Evolutionary conservation across 306 rosid species (phyloP), one percentile per base, ranked within the genome.

Genomic region (Medicago ruthenica): DNA sequence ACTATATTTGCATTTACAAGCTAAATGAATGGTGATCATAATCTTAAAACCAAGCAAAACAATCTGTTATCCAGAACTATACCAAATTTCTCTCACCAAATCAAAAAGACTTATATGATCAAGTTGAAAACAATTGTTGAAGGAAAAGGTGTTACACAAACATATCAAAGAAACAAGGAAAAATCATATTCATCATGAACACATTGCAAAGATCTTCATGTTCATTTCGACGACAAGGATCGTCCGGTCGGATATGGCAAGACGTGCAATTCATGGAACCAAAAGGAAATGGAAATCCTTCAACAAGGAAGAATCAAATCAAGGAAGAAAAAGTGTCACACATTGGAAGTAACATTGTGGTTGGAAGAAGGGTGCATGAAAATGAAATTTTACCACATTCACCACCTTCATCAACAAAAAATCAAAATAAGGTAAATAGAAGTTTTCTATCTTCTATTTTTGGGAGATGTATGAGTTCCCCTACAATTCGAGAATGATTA

Each of bases 141-240:
- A 48, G 58, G 15, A 63, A 73, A 5, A 41, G 27, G 40, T 48
- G 2, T 39, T 36, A 18, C 20, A 61, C 1, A 45, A 45, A 21
- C 40, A 73, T 7, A 41, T 53, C 7, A 31, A 47, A 13, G 12
- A 16, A 11, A 79, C 8, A 65, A 67, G 8, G 66, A 44, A 51
- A 53, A 16, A 27, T 31, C 41, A 34, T n/a, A 44, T 54, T 27
- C 37, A 22, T 51, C 70, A 84, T 76, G 90, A 78, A 70, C 0
- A 59, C 92, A 4, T 84, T 92, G 83, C 89, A 80, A 36, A 88
- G 96, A 80, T 92, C 97, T 12, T 64, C 89, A 0, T 68, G 80
- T 45, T 88, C 97, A 11, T 90, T 92, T 60, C 17, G 96, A 61
- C 71, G 96, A 78, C 97, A 87, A 73, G 97, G 97, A 73, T 92